Evolutionary conservation across 805 yeast genomes (phyloP).

Genomic region (Saturnispora halmiae): DNA sequence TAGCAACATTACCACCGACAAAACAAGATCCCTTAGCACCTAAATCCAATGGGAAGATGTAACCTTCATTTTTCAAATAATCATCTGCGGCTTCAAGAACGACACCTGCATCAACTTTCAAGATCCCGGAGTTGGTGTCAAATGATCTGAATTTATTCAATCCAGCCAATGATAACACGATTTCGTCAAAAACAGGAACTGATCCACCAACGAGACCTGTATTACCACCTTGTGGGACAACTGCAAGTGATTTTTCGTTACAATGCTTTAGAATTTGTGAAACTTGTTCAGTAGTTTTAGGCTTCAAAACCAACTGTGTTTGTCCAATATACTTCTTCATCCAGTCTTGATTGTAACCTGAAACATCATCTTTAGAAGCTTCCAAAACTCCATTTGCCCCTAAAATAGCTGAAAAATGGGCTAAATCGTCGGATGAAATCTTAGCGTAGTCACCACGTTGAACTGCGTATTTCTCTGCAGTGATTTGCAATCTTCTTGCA

Average conservation of each 20-base stretch:
- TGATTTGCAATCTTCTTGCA: slow-evolving; percentile 6
- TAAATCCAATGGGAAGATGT: slow-evolving; percentile 84
- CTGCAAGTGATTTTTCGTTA: slow-evolving; percentile 65
- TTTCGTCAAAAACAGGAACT: slow-evolving; percentile 85
- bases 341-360: slow-evolving; percentile 80
- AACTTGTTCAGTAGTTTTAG: slow-evolving; percentile 71
- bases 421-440: slow-evolving; percentile 49
- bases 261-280: slow-evolving; percentile 71
- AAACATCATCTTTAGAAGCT: slow-evolving; percentile 49
- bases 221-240: slow-evolving; percentile 96
- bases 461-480: slow-evolving; percentile 14
- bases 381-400: slow-evolving; percentile 41
- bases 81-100: slow-evolving; percentile 79
- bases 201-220: slow-evolving; percentile 96
- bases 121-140: slow-evolving; percentile 73
- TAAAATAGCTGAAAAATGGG: slow-evolving; percentile 51
- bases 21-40: slow-evolving; percentile 98
- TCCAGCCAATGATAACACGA: slow-evolving; percentile 58
- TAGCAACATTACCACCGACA: slow-evolving; percentile 90
- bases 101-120: slow-evolving; percentile 86
- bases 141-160: slow-evolving; percentile 75
- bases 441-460: slow-evolving; percentile 16
- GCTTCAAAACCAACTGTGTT: slow-evolving; percentile 70
- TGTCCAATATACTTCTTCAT: slow-evolving; percentile 92
- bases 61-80: slow-evolving; percentile 68